Evolutionary conservation across 352 stramenopile genomes (phyloP).

Genomic region (Paralagenidium karlingii): DNA sequence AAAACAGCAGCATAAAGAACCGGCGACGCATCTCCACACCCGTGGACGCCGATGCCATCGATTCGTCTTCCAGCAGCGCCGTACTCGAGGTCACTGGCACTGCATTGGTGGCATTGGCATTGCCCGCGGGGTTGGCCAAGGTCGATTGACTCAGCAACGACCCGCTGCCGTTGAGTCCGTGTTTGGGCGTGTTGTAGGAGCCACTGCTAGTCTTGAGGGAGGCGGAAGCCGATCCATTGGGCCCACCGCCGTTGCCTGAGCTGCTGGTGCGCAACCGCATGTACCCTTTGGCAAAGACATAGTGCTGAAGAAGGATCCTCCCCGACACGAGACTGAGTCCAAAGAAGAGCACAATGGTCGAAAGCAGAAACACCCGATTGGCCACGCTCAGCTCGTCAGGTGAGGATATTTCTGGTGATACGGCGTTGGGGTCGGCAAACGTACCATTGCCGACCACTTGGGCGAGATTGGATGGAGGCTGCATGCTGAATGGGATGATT

Average conservation of each 20-base stretch:
- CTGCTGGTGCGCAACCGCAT: constrained; percentile 4
- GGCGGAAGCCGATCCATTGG: neutral
- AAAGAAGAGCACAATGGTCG: constrained; percentile 52
- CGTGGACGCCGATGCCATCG: constrained; percentile 35
- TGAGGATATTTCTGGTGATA: too few species aligned
- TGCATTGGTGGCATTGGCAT: neutral
- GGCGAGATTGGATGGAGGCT: too few species aligned
- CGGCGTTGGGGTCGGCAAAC: too few species aligned
- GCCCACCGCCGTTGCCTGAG: neutral
- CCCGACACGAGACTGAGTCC: constrained; percentile 40
- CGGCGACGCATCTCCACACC: constrained; percentile 63
- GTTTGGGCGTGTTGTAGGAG: constrained; percentile 3
- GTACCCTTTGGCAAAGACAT: constrained; percentile 21
- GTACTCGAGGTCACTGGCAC: constrained; percentile 9
- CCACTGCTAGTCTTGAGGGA: neutral
- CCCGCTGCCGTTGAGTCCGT: neutral
- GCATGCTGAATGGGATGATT: too few species aligned
- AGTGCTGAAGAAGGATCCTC: constrained; percentile 30
- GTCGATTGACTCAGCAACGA: neutral
- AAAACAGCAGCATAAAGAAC: constrained; percentile 64
- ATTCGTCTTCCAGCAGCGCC: constrained; percentile 32
- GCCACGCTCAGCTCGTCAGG: too few species aligned
- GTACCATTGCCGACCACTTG: too few species aligned
- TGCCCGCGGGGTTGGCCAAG: neutral
- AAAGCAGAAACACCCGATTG: constrained; percentile 30